Evolutionary conservation across 345 rosid species (phyloP), one percentile per base, ranked within the genome.

Genomic region (Litchi chinensis): DNA sequence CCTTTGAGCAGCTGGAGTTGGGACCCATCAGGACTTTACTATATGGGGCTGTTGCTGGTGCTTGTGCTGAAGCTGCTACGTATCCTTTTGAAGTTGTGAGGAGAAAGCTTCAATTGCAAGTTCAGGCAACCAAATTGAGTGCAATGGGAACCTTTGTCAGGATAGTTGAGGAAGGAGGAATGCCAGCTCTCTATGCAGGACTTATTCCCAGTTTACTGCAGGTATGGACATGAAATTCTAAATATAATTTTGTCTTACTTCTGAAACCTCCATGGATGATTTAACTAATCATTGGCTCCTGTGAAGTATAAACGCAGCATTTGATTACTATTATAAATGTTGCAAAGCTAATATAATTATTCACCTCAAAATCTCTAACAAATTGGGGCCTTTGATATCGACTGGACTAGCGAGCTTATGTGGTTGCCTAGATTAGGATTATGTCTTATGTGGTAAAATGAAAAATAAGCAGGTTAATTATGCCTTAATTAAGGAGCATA

Each of bases 21-120:
- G 93, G 97, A 77, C 91, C 97, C 32, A 22, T 87, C 52, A 86
- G 91, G 85, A 92, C 97, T 62, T 78, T 90, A 81, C 60, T 92
- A 19, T 87, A 92, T 68, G 97, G 93, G 71, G 97, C 96, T 68
- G 46, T 90, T 76, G 87, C 96, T 5, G 94, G 96, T 69, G 96
- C 96, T 71, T 92, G 96, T 81, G 89, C 96, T 5, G 94, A 92
- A 83, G 93, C 91, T 77, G 90, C 91, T 10, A 89, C 94, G 24
- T 92, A 90, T 63, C 93, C 96, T 2, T 92, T 92, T 89, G 96
- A 92, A 83, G 92, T 89, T 74, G 91, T 90, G 77, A 88, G 96
- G 79, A 89, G 96, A 73, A 91, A 76, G 82, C 87, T 92, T 81
- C 96, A 92, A 77, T 82, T 90, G 86, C 93, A 90, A 77, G 88